Conservation (phyloP, 1,139 yeast genomes). For the Pichia sp. region DNA sequence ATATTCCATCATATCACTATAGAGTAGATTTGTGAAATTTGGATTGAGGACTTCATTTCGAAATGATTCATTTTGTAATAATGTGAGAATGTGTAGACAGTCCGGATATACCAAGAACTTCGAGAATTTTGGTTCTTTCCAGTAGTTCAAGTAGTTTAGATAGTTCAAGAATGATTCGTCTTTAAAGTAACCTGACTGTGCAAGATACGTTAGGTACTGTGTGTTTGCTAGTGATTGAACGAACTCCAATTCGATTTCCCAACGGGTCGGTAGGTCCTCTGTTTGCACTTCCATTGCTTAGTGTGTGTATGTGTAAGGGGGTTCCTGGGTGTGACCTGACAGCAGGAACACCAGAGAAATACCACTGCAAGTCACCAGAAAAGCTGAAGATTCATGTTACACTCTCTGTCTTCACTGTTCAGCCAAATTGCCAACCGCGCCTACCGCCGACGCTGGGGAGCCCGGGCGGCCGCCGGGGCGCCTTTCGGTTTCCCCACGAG, state of each 20-base stretch:
- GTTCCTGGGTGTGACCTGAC: no score
- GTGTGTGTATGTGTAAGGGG: background rate
- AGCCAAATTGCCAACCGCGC: no score
- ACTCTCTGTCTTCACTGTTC: no score
- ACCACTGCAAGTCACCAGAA: no score
- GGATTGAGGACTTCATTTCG: constrained; percentile 53
- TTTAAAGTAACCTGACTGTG: constrained; percentile 68
- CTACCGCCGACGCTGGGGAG: no score
- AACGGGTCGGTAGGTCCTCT: constrained; percentile 59
- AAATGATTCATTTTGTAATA: constrained; percentile 58
- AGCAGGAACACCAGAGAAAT: no score
- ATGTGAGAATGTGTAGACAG: constrained; percentile 22
- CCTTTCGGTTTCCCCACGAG: no score
- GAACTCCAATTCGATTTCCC: constrained; percentile 83
- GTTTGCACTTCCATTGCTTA: background rate
- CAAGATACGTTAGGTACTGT: constrained; percentile 70
- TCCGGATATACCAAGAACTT: constrained; percentile 49
- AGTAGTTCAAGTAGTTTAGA: constrained; percentile 66
- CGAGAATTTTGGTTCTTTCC: constrained; percentile 69
- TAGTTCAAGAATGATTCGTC: constrained; percentile 62
- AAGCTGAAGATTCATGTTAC: no score
- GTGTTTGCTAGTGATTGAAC: constrained; percentile 82
- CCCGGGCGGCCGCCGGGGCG: no score
- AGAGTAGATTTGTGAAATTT: constrained; percentile 56
- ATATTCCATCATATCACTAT: constrained; percentile 75